Conservation (phyloP, 2,329 filamentous ascomycete genomes). For the Fusarium torulosum region DNA sequence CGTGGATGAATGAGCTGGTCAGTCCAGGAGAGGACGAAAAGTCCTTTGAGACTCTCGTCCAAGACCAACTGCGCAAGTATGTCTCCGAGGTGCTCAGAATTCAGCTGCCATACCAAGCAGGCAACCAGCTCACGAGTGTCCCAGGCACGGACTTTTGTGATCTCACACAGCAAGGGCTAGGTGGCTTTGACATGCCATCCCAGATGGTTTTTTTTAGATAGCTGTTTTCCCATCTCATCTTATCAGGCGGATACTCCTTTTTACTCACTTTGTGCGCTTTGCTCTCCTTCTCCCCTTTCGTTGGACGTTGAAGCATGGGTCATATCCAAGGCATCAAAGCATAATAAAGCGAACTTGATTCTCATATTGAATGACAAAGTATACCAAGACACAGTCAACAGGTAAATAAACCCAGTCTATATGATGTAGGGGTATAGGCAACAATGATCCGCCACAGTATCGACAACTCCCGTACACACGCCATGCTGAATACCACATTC, state of each 20-base stretch:
- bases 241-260: background rate
- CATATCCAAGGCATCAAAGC: no score
- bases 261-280: background rate
- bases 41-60: constrained; percentile 36
- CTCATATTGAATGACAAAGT: background rate
- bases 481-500: constrained; percentile 31
- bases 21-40: constrained; percentile 34
- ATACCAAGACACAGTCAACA: constrained; percentile 8
- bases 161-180: constrained; percentile 12
- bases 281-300: background rate
- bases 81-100: constrained; percentile 36
- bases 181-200: constrained; percentile 14
- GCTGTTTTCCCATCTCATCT: background rate
- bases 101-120: constrained; percentile 31
- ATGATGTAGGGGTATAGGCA: constrained; percentile 40
- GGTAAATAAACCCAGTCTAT: constrained; percentile 28
- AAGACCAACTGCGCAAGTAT: constrained; percentile 35
- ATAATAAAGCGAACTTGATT: constrained; percentile 2
- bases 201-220: background rate
- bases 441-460: constrained; percentile 24
- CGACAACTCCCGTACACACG: constrained; percentile 13
- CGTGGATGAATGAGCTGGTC: constrained; percentile 45
- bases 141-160: constrained; percentile 3
- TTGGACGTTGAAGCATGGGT: background rate
- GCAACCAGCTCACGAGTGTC: constrained; percentile 3